A percentile compares a stretch with the other conserved stretches of the same genome.
Evolutionary conservation across 495 filamentous ascomycete species (phyloP).

Genomic region (Penicillium odoratum): DNA sequence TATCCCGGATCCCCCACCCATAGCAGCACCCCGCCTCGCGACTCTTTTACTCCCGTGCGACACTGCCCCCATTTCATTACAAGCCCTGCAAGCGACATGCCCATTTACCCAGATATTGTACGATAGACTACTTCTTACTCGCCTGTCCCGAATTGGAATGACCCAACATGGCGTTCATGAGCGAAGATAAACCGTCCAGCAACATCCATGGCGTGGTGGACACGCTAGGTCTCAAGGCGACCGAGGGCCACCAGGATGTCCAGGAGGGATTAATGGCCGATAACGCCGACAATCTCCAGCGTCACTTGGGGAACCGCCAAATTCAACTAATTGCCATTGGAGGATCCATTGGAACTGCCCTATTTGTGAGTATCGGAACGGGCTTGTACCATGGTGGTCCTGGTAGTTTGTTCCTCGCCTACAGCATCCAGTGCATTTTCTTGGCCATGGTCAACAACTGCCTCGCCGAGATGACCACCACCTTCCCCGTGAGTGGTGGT

Average conservation of each 20-base stretch:
- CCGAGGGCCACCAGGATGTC: slow-evolving; percentile 21
- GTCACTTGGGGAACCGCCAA: slow-evolving; percentile 42
- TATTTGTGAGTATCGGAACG: slow-evolving; percentile 47
- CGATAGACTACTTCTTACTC: background rate
- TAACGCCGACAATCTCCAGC: slow-evolving; percentile 33
- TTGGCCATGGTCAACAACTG: slow-evolving; percentile 38
- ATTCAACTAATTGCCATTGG: slow-evolving; percentile 59
- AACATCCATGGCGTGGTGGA: slow-evolving; percentile 9
- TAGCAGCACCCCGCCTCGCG: background rate
- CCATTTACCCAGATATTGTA: background rate
- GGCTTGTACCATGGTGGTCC: slow-evolving; percentile 50
- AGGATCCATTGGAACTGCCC: slow-evolving; percentile 60
- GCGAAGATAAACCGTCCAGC: slow-evolving; percentile 17
- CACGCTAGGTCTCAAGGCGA: slow-evolving; percentile 15
- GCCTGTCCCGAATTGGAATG: background rate
- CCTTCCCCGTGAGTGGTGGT: slow-evolving; percentile 57
- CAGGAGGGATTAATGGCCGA: slow-evolving; percentile 28
- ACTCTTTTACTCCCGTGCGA: background rate
- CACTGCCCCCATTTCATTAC: background rate
- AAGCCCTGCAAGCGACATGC: no score
- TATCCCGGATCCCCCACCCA: background rate
- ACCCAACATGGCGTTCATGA: slow-evolving; percentile 14
- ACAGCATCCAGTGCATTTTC: slow-evolving; percentile 35
- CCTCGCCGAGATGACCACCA: slow-evolving; percentile 51
- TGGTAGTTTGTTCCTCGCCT: slow-evolving; percentile 48